Percentiles rank a stretch among this genome's conserved stretches.
These are phyloP conservation scores for Aspergillus viridinutans DNA, from an alignment of 2,329 filamentous ascomycete genomes.

Conservation along the genomic window DNA sequence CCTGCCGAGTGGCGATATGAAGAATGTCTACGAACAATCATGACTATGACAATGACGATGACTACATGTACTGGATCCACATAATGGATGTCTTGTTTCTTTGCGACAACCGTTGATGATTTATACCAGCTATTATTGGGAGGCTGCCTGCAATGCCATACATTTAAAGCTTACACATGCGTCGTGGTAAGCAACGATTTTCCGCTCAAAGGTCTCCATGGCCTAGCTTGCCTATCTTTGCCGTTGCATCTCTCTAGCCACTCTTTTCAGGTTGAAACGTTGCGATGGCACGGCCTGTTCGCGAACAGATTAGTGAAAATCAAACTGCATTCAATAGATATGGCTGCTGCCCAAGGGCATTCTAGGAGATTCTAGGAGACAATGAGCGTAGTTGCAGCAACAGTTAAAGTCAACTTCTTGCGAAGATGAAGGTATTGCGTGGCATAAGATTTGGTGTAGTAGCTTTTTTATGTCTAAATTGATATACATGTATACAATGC, in stretches of 20 bases:
- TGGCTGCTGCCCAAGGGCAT: neutral
- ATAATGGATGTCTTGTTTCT: constrained; percentile 3
- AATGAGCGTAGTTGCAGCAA: neutral
- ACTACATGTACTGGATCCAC: constrained; percentile 4
- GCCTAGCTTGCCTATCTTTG: neutral
- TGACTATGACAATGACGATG: constrained; percentile 21
- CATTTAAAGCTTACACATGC: neutral
- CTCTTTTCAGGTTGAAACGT: too few species aligned
- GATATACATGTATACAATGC: neutral
- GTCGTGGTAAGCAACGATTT: neutral
- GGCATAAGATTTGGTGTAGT: neutral
- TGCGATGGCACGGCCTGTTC: too few species aligned
- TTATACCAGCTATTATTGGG: constrained; percentile 12
- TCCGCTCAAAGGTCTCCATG: neutral
- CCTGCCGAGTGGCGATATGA: neutral
- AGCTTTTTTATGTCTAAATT: neutral
- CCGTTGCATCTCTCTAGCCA: too few species aligned
- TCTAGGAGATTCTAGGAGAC: neutral
- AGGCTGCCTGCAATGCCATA: constrained; percentile 13
- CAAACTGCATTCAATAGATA: too few species aligned
- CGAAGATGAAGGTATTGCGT: neutral
- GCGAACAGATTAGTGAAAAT: too few species aligned
- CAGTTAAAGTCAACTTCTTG: neutral
- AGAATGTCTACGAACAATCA: constrained; percentile 9
- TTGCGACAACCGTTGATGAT: neutral